Percentiles rank a stretch among this genome's conserved stretches.
phyloP scores from a whole-genome alignment of 2,329 filamentous ascomycete genomes.

The Achaetomium macrosporum region DNA sequence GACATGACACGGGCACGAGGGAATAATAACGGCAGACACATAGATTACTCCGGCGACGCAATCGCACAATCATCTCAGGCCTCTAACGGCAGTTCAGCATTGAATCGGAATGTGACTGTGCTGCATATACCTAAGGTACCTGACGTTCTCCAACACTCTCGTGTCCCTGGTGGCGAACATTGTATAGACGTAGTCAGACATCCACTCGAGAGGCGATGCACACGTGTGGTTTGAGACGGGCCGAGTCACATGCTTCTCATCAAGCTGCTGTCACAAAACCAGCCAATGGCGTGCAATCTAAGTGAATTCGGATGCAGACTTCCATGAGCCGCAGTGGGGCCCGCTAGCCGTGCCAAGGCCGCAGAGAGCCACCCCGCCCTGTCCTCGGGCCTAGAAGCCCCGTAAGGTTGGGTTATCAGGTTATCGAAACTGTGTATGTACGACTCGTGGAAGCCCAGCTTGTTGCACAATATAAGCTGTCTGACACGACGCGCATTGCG shows the following conservation, averaged over 20 bases:
- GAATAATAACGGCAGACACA: not conserved
- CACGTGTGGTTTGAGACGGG: not conserved
- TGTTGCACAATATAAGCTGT: too few relatives aligned
- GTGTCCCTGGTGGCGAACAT: too few relatives aligned
- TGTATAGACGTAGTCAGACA: not conserved
- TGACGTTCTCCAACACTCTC: too few relatives aligned
- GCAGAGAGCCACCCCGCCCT: not conserved
- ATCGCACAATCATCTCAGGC: not conserved
- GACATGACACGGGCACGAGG: not conserved
- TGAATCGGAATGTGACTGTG: too few relatives aligned
- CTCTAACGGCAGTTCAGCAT: not conserved
- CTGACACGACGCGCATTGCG: too few relatives aligned
- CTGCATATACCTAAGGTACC: too few relatives aligned
- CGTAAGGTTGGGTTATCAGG: too few relatives aligned
- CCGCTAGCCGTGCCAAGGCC: not conserved
- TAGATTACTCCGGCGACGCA: not conserved
- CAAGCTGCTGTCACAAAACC: not conserved
- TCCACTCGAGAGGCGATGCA: not conserved
- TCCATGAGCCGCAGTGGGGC: conserved; percentile 2
- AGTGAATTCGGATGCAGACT: not conserved
- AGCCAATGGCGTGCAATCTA: not conserved
- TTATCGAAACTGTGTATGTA: too few relatives aligned
- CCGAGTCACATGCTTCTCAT: not conserved
- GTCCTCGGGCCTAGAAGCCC: too few relatives aligned
- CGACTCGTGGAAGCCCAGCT: too few relatives aligned